A percentile compares a stretch with the other conserved stretches of the same genome.
Conservation (phyloP, 768 basidiomycete genomes). For the Pulveroboletus frians region DNA sequence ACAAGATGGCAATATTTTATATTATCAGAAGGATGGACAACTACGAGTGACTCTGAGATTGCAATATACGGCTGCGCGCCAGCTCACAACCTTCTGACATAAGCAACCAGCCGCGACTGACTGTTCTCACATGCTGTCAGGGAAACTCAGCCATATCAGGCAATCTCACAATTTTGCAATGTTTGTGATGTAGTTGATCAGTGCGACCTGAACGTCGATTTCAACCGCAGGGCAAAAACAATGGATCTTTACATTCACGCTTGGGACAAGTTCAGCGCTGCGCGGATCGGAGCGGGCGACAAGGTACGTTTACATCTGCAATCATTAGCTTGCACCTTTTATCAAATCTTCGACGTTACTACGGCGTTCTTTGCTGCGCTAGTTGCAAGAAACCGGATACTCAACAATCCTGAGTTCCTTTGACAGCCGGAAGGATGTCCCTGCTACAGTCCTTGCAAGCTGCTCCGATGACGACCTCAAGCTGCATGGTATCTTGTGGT, state of each 20-base stretch:
- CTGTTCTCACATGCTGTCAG: too few species aligned
- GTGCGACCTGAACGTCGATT: conserved; percentile 44
- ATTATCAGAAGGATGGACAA: too few species aligned
- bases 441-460: conserved; percentile 38
- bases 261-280: conserved; percentile 59
- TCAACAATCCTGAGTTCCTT: conserved; percentile 38
- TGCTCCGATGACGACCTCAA: conserved; percentile 43
- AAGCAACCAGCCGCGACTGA: too few species aligned
- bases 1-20: too few species aligned
- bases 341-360: conserved; percentile 60
- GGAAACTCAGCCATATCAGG: too few species aligned
- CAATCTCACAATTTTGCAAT: too few species aligned
- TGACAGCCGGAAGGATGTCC: conserved; percentile 41
- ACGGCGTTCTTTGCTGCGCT: conserved; percentile 59
- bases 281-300: conserved; percentile 56
- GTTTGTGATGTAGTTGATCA: too few species aligned
- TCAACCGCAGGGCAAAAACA: conserved; percentile 72
- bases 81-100: too few species aligned
- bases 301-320: conserved; percentile 40
- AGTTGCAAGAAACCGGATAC: conserved; percentile 53
- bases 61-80: too few species aligned
- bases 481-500: conserved; percentile 48
- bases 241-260: conserved; percentile 66
- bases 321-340: background rate
- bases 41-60: too few species aligned